Evolutionary conservation across 768 basidiomycete genomes (phyloP), one percentile per base, ranked within the genome.

Genomic region (Tulasnella sp.): DNA sequence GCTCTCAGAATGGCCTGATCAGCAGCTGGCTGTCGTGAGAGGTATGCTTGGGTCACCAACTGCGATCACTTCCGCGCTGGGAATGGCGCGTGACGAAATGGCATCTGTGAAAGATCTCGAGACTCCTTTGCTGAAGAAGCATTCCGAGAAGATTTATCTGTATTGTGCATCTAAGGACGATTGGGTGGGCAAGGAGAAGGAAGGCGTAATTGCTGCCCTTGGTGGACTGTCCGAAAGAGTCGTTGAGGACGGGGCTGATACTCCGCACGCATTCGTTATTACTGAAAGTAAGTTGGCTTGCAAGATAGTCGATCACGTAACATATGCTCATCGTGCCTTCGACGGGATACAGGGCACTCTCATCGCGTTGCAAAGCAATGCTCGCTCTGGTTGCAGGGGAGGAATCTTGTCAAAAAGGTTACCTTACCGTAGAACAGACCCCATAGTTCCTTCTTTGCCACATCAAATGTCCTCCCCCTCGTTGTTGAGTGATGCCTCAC

Each of bases 191-290:
- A 85, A 87, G 74, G 87, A 92, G 76, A 88, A 87, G 80, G 84
- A 87, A 24, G 79, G 81, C 8, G 85, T 93, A 21, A 81, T 91
- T 46, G 82, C 81, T 3, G 84, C 83, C 2, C 5, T 84, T 91
- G 77, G 84, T 86, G 31, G 84, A 85, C 5, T 84, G 87, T 40
- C 78, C 78, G 68, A 74, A 62, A 44, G 84, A 80, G 34, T 83
- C 83, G 62, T 82, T 81, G 42, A 87, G 83, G 80, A 85, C 90
- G 88, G 36, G 87, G 88, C 81, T 90, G 87, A 87, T 42, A 87
- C 93, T 48, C 92, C 91, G 3, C 93, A 94, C 83, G 90, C 91
- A 21, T 94, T 94, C 83, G 93, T 91, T 83, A 90, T 94, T 74
- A 89, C 68, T 5, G 21, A 71, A 40, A 48, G 78, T 79, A 31